Evolutionary conservation across 768 basidiomycete genomes (phyloP), one percentile per base, ranked within the genome.

Genomic region (Cyathus striatus): DNA sequence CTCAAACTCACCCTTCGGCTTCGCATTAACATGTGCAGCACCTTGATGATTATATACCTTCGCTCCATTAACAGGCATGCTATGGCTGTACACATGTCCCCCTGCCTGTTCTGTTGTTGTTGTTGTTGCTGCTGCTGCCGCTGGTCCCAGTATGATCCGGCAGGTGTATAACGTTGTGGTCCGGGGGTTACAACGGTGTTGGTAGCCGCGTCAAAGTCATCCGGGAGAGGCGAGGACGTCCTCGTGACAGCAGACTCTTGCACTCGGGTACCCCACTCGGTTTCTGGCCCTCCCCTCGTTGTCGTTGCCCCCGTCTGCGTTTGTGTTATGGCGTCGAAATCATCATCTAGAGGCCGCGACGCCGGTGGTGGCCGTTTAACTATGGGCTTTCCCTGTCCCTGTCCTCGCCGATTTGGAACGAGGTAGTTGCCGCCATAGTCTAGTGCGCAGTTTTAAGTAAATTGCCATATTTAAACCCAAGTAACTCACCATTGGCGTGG

Each of bases 361-460:
- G 66, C 65, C 5, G 62, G 62, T 0, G 71, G 65, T 13, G 68
- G 59, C 20, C 68, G 64, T 39, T 61, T 61, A 16, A 68, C 54
- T 43, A 65, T 53, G 3, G 57, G 59, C 47, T 69, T 69, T 24
- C 62, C 64, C 1, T 53, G 55, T 16, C 26, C n/a, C n/a, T n/a
- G n/a, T n/a, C 64, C 66, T 23, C 63, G 51, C 46, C 56, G 63
- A 45, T 66, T 62, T n/a, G 69, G 58, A 16, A 72, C 65, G 39
- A 69, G 59, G 46, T 71, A 69, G 46, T 62, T 64, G 9, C 60
- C 52, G 12, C 63, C 63, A 7, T 66, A 58, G 35, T 62, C 69
- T 71, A 41, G 22, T 10, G 9, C 48, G 44, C 36, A 51, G 4
- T 13, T n/a, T 10, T 38, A 10, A 26, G 34, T 5, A 41, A 34